Base-by-base conservation (phyloP, 179 eudicot genomes). In the Dionaea muscipula region DNA sequence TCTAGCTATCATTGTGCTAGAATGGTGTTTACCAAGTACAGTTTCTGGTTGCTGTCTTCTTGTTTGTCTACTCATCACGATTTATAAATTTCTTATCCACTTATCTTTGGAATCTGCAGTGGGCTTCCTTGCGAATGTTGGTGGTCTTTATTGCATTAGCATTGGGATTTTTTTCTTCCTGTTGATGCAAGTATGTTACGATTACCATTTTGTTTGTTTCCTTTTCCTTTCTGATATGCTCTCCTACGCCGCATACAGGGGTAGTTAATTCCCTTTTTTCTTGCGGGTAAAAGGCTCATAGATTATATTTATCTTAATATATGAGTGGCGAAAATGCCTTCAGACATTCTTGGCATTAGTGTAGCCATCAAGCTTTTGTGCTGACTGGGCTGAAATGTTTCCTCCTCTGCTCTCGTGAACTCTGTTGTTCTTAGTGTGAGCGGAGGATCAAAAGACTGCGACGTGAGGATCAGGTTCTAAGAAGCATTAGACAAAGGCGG, bases 91-190 rank as follows among this genome's bases (percentile, higher is more conserved):
- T 43, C 20, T 43, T 43, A 39, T 50, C 17, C 31, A 16, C 23
- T 48, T 63, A 64, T 73, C 55, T 57, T 62, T 61, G 75, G 66
- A 66, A 66, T 68, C 52, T 80, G 94, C 91, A 86, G 97, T 90
- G 76, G 68, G 94, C 82, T 90, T 90, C 60, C 95, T 90, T 55
- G 97, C 95, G 14, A 83, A 90, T 70, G 69, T 90, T 54, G 95
- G 95, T 66, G 97, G 95, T 70, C 85, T 90, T 53, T 86, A 75
- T 60, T 86, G 97, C 78, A 57, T 83, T 46, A 81, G 97, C 67
- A 66, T 86, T 38, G 89, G 85, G 65, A 79, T 90, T 53, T 90
- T 86, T 69, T 86, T 81, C 82, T 90, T 65, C 78, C 56, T 86
- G 38, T 65, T 86, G 84, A 78, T 90, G 44, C 95, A 90, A 73